Conservation (phyloP, 345 rosid genomes). For the Rhizophora mangle region DNA sequence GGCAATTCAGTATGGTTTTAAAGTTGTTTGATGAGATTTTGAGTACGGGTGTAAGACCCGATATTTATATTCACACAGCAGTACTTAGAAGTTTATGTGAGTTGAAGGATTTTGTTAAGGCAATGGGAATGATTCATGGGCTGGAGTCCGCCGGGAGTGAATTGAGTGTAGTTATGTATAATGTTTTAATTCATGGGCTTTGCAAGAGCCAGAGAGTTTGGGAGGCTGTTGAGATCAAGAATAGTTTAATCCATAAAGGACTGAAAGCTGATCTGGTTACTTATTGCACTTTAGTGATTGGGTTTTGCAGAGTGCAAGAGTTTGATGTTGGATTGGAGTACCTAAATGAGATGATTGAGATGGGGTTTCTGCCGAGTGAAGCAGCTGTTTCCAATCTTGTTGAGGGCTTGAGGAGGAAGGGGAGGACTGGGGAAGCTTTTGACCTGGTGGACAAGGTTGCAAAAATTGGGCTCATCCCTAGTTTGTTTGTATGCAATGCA, state of each 20-base stretch:
- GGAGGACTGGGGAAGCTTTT: conserved; percentile 51
- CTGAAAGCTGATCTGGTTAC: conserved; percentile 62
- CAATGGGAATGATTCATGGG: conserved; percentile 49
- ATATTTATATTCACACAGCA: conserved; percentile 54
- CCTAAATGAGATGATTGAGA: conserved; percentile 65
- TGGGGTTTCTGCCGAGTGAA: conserved; percentile 60
- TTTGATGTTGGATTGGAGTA: conserved; percentile 48
- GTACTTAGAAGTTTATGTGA: conserved; percentile 72
- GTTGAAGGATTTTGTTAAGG: conserved; percentile 58
- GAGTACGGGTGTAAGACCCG: conserved; percentile 44
- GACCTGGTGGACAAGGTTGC: conserved; percentile 50
- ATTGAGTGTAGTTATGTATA: conserved; percentile 58
- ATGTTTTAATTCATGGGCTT: conserved; percentile 77
- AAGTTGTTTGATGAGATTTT: conserved; percentile 59
- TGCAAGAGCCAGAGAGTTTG: conserved; percentile 61
- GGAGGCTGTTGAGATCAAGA: conserved; percentile 71
- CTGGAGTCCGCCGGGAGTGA: conserved; percentile 54
- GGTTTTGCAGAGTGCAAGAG: conserved; percentile 63
- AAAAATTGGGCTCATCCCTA: conserved; percentile 49
- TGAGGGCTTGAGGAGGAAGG: conserved; percentile 71
- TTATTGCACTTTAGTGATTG: conserved; percentile 64
- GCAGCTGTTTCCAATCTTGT: conserved; percentile 62
- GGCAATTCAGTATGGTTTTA: conserved; percentile 53
- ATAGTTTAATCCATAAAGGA: conserved; percentile 38
- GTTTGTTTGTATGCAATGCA: conserved; percentile 69